Conservation (phyloP, 345 rosid genomes). For the Camelina hispida region DNA sequence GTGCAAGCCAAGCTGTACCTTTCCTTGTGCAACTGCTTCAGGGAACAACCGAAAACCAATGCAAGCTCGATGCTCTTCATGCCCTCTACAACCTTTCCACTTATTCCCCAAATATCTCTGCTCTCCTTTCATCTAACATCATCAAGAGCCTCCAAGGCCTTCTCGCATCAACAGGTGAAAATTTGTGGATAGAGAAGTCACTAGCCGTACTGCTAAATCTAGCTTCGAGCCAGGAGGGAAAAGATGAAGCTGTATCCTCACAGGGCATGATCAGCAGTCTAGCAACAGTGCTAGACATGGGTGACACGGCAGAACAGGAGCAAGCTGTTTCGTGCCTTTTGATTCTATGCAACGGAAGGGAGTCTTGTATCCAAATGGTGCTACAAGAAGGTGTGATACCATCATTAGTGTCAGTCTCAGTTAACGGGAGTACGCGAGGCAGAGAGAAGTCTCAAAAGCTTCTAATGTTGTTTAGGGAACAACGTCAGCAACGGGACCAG, state of each 20-base stretch:
- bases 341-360: conserved; percentile 70
- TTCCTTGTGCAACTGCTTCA: conserved; percentile 69
- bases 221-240: conserved; percentile 65
- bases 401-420: conserved; percentile 84
- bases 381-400: conserved; percentile 99
- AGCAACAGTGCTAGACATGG: conserved; percentile 72
- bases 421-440: conserved; percentile 87
- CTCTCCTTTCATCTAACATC: conserved; percentile 78
- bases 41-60: conserved; percentile 58
- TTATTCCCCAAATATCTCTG: conserved; percentile 55
- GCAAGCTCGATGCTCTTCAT: conserved; percentile 97
- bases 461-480: conserved; percentile 86
- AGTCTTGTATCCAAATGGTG: conserved; percentile 79
- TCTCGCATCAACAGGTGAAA: conserved; percentile 59
- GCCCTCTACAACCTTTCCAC: conserved; percentile 87
- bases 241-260: conserved; percentile 65
- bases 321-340: conserved; percentile 82
- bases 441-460: conserved; percentile 92
- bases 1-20: conserved; percentile 79
- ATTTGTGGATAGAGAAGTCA: conserved; percentile 74
- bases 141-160: conserved; percentile 68
- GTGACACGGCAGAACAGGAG: conserved; percentile 77
- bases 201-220: conserved; percentile 79
- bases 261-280: conserved; percentile 68
- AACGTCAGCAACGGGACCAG: conserved; percentile 86